Conservation (phyloP, 1,284 basidiomycete genomes). For the Cryptococcus sp. region DNA sequence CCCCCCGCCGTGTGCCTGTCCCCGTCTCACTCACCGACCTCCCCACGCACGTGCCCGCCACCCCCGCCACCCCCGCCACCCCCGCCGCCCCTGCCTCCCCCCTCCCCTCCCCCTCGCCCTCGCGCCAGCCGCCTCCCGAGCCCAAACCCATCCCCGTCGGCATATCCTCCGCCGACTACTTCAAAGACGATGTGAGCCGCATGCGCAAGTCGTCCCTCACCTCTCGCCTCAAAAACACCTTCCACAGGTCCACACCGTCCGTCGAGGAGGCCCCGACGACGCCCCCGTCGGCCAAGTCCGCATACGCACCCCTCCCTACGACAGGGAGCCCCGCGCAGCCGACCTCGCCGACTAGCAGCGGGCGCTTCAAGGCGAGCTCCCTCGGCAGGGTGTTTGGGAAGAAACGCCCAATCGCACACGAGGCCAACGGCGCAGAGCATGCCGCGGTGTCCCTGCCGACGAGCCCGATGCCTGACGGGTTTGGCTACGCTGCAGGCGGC, state of each 20-base stretch:
- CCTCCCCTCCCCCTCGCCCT: neutral
- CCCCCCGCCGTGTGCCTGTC: neutral
- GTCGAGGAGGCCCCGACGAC: constrained; percentile 6
- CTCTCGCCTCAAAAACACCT: constrained; percentile 18
- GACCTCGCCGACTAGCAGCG: constrained; percentile 9
- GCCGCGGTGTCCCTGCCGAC: constrained; percentile 7
- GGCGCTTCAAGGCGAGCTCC: constrained; percentile 21
- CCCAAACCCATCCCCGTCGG: neutral
- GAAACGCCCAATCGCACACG: constrained; percentile 7
- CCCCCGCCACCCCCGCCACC: neutral
- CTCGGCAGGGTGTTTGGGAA: constrained; percentile 19
- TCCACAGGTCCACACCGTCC: constrained; percentile 8
- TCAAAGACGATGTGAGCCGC: constrained; percentile 11
- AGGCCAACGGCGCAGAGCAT: neutral
- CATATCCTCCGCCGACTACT: constrained; percentile 18
- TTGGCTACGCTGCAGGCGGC: constrained; percentile 1
- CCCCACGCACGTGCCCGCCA: neutral
- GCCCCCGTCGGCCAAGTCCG: neutral
- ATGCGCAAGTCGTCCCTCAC: constrained; percentile 22
- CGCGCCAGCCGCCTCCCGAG: neutral
- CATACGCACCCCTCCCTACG: neutral
- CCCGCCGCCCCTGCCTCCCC: neutral
- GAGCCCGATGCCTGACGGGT: constrained; percentile 10
- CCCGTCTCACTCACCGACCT: neutral
- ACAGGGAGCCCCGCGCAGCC: constrained; percentile 3